Conservation (phyloP, 495 filamentous ascomycete species). For the Neurospora pannonica region DNA sequence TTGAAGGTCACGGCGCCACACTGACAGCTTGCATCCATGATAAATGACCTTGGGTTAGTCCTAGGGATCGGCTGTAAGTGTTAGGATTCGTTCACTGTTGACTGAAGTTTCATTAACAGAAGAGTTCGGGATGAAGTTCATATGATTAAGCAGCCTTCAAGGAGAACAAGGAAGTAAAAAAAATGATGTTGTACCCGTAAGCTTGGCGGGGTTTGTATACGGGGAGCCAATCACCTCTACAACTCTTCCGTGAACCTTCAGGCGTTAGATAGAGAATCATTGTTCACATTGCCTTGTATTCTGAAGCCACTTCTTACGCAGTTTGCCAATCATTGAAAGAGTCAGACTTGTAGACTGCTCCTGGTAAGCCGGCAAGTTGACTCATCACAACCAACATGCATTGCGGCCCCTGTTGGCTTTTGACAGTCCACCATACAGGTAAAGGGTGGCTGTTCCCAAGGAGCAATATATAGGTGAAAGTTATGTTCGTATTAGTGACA, state of each 20-base stretch:
- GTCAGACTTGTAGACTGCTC: neutral
- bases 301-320: neutral
- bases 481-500: neutral
- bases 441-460: neutral
- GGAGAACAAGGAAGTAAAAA: neutral
- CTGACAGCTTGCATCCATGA: slow-evolving; percentile 51
- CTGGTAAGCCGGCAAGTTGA: neutral
- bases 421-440: neutral
- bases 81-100: neutral
- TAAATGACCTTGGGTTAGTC: neutral
- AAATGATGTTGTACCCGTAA: neutral
- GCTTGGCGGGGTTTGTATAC: neutral
- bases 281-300: neutral
- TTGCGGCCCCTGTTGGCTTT: neutral
- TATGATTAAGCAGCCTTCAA: neutral
- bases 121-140: neutral
- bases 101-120: neutral
- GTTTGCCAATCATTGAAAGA: neutral
- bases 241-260: neutral
- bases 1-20: slow-evolving; percentile 54
- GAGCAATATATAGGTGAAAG: neutral
- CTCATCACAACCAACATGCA: neutral
- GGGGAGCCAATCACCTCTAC: neutral
- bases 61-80: neutral
- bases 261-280: neutral